These are phyloP conservation scores for Microascus cirrosus DNA, from an alignment of 2,329 filamentous ascomycete species.

Conservation along the genomic window DNA sequence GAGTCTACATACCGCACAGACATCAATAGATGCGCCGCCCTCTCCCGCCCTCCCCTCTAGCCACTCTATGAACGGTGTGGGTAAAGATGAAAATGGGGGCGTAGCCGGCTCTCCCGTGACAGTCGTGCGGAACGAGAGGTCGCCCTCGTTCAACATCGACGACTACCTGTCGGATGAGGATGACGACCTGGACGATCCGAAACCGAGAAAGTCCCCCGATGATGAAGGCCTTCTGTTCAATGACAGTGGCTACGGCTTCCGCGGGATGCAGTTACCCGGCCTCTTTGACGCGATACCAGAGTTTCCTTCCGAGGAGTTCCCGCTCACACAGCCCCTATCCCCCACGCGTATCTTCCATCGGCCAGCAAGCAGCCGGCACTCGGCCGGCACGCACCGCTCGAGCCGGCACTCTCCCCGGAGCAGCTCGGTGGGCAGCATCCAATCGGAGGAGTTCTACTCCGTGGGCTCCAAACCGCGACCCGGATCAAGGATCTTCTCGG, in stretches of 20 bases:
- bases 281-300: constrained; percentile 11
- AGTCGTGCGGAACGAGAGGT: not conserved
- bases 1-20: constrained; percentile 31
- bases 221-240: constrained; percentile 26
- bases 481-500: not conserved
- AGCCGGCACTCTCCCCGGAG: not conserved
- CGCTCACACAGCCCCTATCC: not conserved
- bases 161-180: constrained; percentile 24
- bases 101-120: not conserved
- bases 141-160: constrained; percentile 21
- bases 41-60: constrained; percentile 10
- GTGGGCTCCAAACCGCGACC: constrained; percentile 1
- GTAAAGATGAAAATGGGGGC: constrained; percentile 7
- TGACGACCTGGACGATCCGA: constrained; percentile 14
- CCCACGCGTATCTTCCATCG: not conserved
- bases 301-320: constrained; percentile 3
- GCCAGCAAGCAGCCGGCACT: not conserved
- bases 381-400: not conserved
- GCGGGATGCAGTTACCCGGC: constrained; percentile 20
- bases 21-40: constrained; percentile 24
- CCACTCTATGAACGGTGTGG: constrained; percentile 7
- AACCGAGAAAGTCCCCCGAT: not conserved
- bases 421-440: not conserved
- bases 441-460: constrained; percentile 4
- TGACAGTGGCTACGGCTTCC: constrained; percentile 20